phyloP scores from a whole-genome alignment of 208 protist genomes.

The Crithidia fasciculata region DNA sequence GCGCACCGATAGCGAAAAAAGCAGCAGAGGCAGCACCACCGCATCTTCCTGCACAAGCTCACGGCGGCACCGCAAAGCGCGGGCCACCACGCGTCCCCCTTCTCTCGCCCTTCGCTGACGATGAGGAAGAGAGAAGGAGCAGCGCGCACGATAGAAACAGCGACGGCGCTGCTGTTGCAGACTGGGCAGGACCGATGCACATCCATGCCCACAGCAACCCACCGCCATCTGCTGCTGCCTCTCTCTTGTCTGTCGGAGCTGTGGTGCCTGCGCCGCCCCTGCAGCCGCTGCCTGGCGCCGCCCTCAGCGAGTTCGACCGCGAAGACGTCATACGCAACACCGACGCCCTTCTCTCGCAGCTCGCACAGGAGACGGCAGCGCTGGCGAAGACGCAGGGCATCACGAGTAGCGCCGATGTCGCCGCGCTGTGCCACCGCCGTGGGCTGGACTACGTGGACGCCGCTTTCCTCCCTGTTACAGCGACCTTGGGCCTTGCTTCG shows the following conservation, averaged over 20 bases:
- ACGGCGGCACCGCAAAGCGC: not conserved
- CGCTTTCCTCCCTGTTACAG: slow-evolving; percentile 52
- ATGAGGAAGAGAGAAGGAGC: not conserved
- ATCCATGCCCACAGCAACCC: slow-evolving; percentile 1
- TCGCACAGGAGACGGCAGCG: slow-evolving; percentile 28
- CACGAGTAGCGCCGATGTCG: slow-evolving; percentile 23
- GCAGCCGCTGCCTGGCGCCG: not conserved
- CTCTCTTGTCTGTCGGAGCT: not conserved
- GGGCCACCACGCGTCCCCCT: slow-evolving; percentile 5
- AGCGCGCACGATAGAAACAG: not conserved
- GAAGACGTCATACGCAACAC: slow-evolving; percentile 34
- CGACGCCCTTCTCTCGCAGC: slow-evolving; percentile 27
- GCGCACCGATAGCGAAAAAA: not conserved
- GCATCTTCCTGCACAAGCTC: no score
- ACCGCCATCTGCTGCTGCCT: not conserved
- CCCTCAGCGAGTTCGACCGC: slow-evolving; percentile 14
- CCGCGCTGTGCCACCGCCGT: slow-evolving; percentile 41
- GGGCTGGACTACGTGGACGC: slow-evolving; percentile 64
- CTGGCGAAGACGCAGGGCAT: slow-evolving; percentile 26
- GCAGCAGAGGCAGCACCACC: no score
- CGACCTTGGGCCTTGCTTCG: slow-evolving; percentile 32
- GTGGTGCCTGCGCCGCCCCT: not conserved
- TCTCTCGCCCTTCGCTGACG: slow-evolving; percentile 4
- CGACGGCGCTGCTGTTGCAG: not conserved
- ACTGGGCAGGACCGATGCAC: slow-evolving; percentile 43